Base-by-base conservation (phyloP, 129 eudicot genomes). In the Solidago caesia region DNA sequence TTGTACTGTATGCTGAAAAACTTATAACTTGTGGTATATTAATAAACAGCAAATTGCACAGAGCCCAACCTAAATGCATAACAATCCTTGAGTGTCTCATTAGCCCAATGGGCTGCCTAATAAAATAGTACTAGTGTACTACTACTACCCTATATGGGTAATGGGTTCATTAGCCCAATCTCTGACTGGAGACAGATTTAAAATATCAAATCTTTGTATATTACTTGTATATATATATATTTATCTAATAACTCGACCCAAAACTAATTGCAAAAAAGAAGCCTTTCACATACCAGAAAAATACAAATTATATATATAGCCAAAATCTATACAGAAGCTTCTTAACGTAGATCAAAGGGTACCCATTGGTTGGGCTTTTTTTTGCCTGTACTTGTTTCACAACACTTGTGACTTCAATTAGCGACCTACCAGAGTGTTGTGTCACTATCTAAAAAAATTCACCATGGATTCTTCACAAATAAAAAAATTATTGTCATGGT, bases 291-390 rank as follows among this genome's bases (percentile, higher is more conserved):
- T n/a, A 11, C 12, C n/a, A 8, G n/a, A 73, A 26, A 47, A 14
- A 46, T 12, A 71, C 75, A 71, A 71, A 66, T 53, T n/a, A n/a
- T 8, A 64, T 45, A 45, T 46, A 48, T 53, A 56, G 57, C 64
- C 75, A 79, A 79, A 66, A 39, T 65, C 29, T 5, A 15, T 53
- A 67, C 60, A 57, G 79, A 73, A 79, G 79, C 56, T 79, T 73
- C 79, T 57, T 39, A 16, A 14, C 70, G 70, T 72, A 73, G 53
- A 56, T 41, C 64, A 47, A 56, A 45, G 63, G 74, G 6, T 56
- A 65, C 66, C 70, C 46, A 44, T 21, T 72, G 72, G 82, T 72
- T 56, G 73, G 67, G 56, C 41, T 59, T 10, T 48, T 6, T 48
- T 70, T 42, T 63, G 55, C n/a, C 44, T 6, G 80, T 76, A 27